phyloP scores from a whole-genome alignment of 73 alveolate genomes.

The Paramecium sonneborni region DNA sequence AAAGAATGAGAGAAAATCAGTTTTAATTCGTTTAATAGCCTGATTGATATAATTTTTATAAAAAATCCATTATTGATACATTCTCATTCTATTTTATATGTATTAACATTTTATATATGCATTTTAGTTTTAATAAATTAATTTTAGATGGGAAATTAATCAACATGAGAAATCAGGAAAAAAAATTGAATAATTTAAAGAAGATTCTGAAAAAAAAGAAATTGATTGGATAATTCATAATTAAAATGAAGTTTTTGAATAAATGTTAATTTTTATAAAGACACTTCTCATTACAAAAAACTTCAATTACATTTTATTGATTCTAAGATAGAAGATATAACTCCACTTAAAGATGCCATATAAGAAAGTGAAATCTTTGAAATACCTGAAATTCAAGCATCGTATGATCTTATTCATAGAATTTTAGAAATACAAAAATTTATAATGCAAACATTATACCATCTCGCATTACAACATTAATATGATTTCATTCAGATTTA shows the following conservation, averaged over 20 bases:
- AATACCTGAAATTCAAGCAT: background rate
- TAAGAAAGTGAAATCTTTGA: background rate
- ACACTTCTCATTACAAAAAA: background rate
- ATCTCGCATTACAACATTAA: background rate
- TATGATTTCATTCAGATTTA: background rate
- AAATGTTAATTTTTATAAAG: background rate
- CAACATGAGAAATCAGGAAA: conserved; percentile 10
- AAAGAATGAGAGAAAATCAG: background rate
- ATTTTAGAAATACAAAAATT: background rate
- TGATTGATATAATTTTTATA: background rate
- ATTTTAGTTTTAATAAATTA: background rate
- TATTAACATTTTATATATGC: background rate
- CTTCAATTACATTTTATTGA: background rate
- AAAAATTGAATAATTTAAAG: background rate
- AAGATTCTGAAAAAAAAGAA: conserved; percentile 13
- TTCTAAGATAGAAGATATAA: background rate
- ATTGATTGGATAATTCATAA: background rate
- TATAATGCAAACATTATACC: background rate
- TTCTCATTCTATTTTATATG: background rate
- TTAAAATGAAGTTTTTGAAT: background rate
- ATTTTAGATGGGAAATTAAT: conserved; percentile 1
- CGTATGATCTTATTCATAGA: background rate
- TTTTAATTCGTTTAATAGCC: background rate
- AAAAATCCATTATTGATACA: background rate
- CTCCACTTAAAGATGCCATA: background rate